Percentiles rank a stretch among this genome's conserved stretches.
These are phyloP conservation scores for Fomitopsis pulvina DNA, from an alignment of 768 basidiomycete genomes.

Conservation along the genomic window DNA sequence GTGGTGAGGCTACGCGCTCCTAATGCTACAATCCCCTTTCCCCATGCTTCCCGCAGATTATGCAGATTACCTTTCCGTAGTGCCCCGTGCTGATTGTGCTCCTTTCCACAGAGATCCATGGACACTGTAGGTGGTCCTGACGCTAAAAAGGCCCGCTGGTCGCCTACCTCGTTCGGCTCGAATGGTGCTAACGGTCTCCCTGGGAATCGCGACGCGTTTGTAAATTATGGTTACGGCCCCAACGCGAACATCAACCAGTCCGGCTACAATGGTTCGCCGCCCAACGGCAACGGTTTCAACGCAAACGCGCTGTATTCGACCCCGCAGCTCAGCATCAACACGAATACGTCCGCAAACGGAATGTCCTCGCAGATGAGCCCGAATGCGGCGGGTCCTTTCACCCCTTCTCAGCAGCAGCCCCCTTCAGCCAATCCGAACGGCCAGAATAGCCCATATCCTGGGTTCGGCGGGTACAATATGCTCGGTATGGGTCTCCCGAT, in stretches of 20 bases:
- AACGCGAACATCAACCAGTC: constrained; percentile 57
- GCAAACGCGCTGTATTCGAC: constrained; percentile 68
- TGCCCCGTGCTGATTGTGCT: not conserved
- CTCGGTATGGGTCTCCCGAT: constrained; percentile 78
- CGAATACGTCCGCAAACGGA: constrained; percentile 38
- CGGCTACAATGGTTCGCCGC: constrained; percentile 43
- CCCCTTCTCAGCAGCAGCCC: constrained; percentile 37
- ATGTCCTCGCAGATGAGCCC: constrained; percentile 65
- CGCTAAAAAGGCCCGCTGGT: constrained; percentile 89
- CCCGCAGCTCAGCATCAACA: constrained; percentile 63
- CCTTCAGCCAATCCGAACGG: constrained; percentile 31
- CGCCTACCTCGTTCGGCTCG: constrained; percentile 48
- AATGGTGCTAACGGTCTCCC: constrained; percentile 33
- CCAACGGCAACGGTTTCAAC: constrained; percentile 38
- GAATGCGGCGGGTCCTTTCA: constrained; percentile 50
- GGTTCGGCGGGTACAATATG: constrained; percentile 69
- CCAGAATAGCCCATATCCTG: constrained; percentile 42
- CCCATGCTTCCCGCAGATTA: not conserved
- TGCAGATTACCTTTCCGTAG: not conserved
- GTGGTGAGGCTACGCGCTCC: too few relatives aligned
- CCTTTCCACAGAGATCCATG: constrained; percentile 64
- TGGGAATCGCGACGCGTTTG: constrained; percentile 59
- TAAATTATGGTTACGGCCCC: constrained; percentile 84
- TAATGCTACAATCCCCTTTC: not conserved
- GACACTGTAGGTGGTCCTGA: constrained; percentile 77